These are phyloP conservation scores for Piloderma croceum DNA, from an alignment of 768 basidiomycete genomes.

Conservation along the genomic window DNA sequence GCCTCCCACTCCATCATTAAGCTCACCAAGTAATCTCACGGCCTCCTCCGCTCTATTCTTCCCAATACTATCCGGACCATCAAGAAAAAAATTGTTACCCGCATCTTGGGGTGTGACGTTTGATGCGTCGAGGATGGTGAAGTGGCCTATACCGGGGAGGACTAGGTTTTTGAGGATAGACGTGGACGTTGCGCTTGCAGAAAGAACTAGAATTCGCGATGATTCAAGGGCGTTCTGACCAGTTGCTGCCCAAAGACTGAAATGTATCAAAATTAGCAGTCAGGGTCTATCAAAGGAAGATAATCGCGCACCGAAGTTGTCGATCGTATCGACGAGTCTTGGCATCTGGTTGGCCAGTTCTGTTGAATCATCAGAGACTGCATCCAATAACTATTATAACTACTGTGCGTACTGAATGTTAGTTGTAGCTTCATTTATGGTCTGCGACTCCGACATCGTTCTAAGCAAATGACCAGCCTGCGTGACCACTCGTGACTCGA, in stretches of 20 bases:
- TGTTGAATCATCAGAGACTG: no score
- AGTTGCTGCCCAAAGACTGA: constrained; percentile 86
- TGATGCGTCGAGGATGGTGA: constrained; percentile 67
- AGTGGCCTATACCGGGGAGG: constrained; percentile 92
- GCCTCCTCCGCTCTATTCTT: constrained; percentile 76
- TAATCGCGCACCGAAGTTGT: constrained; percentile 68
- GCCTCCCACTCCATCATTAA: constrained; percentile 85
- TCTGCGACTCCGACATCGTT: no score
- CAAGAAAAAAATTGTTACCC: constrained; percentile 95
- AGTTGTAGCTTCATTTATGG: no score
- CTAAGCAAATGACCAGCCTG: no score
- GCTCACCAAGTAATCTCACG: constrained; percentile 68
- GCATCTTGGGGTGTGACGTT: constrained; percentile 67
- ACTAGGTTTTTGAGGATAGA: constrained; percentile 95
- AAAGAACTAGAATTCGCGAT: constrained; percentile 75
- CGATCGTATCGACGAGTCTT: constrained; percentile 93
- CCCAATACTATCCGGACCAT: constrained; percentile 69
- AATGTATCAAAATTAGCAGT: neutral
- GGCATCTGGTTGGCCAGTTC: no score
- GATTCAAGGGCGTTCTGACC: constrained; percentile 88
- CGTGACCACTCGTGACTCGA: no score
- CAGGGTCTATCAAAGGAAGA: constrained; percentile 2
- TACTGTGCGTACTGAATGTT: no score
- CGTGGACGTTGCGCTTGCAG: constrained; percentile 77
- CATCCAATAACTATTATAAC: no score